Percentiles rank a stretch among this genome's conserved stretches.
phyloP scores from a whole-genome alignment of 306 rosid species.

The Vigna unguiculata region DNA sequence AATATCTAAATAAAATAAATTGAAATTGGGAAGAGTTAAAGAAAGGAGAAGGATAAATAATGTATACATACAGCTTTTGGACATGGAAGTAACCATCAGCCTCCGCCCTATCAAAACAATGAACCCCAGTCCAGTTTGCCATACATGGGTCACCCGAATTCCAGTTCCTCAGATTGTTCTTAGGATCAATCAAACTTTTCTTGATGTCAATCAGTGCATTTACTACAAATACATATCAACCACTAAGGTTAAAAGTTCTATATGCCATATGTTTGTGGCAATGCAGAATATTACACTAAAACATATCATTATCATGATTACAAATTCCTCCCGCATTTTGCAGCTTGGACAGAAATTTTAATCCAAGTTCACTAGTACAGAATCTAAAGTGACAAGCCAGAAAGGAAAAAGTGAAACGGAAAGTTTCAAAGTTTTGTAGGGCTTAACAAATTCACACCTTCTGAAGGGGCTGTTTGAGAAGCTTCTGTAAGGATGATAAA shows the following conservation, averaged over 20 bases:
- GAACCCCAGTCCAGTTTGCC: slow-evolving; percentile 72
- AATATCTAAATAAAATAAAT: neutral
- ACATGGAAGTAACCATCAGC: slow-evolving; percentile 62
- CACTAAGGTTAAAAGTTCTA: slow-evolving; percentile 2
- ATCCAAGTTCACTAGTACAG: neutral
- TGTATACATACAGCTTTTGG: slow-evolving; percentile 73
- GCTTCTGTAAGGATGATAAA: slow-evolving; percentile 44
- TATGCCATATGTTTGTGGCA: neutral
- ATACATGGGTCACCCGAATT: slow-evolving; percentile 71
- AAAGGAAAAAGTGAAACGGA: slow-evolving; percentile 22
- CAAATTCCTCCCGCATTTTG: neutral
- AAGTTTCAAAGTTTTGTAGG: slow-evolving; percentile 2
- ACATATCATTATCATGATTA: neutral
- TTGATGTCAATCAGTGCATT: slow-evolving; percentile 65
- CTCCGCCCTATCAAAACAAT: slow-evolving; percentile 47
- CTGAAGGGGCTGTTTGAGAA: slow-evolving; percentile 69
- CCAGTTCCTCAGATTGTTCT: slow-evolving; percentile 60
- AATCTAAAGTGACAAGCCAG: neutral
- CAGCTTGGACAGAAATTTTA: neutral
- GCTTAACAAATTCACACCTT: slow-evolving; percentile 65
- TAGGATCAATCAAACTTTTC: slow-evolving; percentile 69
- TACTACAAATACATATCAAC: slow-evolving; percentile 53
- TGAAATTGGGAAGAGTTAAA: neutral
- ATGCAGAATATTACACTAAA: neutral
- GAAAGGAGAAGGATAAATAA: slow-evolving; percentile 3